phyloP scores from a whole-genome alignment of 2,329 filamentous ascomycete species.

The Colletotrichum sp. region DNA sequence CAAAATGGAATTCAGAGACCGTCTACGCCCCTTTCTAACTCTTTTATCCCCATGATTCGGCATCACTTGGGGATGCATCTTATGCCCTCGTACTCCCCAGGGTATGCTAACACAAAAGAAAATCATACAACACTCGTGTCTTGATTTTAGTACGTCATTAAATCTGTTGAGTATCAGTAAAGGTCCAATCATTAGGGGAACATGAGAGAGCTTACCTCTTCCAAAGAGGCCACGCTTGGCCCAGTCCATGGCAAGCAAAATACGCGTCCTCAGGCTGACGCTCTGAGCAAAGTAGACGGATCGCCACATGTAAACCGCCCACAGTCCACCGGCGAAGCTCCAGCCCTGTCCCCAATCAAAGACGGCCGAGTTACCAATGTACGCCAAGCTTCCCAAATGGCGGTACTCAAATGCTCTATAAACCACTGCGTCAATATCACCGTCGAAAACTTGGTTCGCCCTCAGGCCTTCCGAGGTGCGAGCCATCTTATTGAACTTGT shows the following conservation, averaged over 20 bases:
- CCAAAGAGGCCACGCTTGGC: constrained; percentile 95
- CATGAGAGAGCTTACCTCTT: constrained; percentile 70
- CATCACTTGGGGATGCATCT: neutral
- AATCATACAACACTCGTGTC: neutral
- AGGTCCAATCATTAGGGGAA: too few relatives aligned
- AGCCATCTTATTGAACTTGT: constrained; percentile 92
- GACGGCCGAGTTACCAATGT: constrained; percentile 94
- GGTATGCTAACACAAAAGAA: constrained; percentile 5
- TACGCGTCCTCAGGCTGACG: constrained; percentile 87
- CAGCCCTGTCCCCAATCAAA: constrained; percentile 86
- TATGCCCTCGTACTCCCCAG: neutral
- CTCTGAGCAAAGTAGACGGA: constrained; percentile 98
- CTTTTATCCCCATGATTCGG: neutral
- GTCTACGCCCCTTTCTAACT: neutral
- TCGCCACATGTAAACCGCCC: constrained; percentile 96
- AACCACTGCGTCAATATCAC: constrained; percentile 88
- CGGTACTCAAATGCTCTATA: constrained; percentile 96
- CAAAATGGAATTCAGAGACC: neutral
- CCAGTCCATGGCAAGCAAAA: constrained; percentile 97
- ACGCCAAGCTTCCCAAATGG: constrained; percentile 90
- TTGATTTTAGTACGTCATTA: constrained; percentile 36
- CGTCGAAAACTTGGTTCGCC: constrained; percentile 83
- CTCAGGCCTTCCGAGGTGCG: constrained; percentile 75
- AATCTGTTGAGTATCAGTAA: constrained; percentile 28
- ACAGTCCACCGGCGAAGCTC: constrained; percentile 80